Base-by-base conservation (phyloP, 495 filamentous ascomycete species). In the Tuber indicum region DNA sequence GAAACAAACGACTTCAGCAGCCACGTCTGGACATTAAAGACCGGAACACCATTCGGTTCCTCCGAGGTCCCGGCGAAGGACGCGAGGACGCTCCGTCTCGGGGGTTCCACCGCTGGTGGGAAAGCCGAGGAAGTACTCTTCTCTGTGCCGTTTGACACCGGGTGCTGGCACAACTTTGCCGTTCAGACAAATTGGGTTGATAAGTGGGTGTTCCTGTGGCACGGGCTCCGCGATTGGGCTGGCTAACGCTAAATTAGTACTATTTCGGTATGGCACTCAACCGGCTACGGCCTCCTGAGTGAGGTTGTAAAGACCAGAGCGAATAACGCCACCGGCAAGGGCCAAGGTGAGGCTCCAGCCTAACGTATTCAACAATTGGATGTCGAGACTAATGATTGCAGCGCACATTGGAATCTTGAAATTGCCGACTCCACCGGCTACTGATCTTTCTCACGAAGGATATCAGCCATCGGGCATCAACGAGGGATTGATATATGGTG, bases 141-240 rank as follows among this genome's bases (percentile, higher is more conserved):
- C 79, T 84, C 81, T 36, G 79, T 83, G 0, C 82, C 83, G 8
- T 88, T 87, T 52, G 83, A 84, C 23, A 44, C 52, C 58, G 84
- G 82, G 23, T 84, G 82, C 26, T 89, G 88, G 88, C 88, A 90
- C 79, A 90, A 90, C 83, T 90, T 89, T 86, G 88, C 88, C 70
- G 82, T 90, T 47, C 86, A 85, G n/a, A 81, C 88, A 2, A 85
- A 89, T 79, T 89, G 86, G 72, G 71, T 76, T 32, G 84, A 86
- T 77, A 89, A 88, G 88, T 89, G 80, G 75, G 85, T 78, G 21
- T 49, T n/a, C 43, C 41, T 10, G 9, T 12, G 43, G 16, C 2
- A 49, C 39, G 17, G 14, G 1, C 17, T 32, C 6, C 0, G 26
- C 23, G 6, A 66, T 12, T 7, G 26, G 58, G 58, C 9, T 2